phyloP scores from a whole-genome alignment of 108 stramenopile species.

The Cylindrotheca fusiformis region DNA sequence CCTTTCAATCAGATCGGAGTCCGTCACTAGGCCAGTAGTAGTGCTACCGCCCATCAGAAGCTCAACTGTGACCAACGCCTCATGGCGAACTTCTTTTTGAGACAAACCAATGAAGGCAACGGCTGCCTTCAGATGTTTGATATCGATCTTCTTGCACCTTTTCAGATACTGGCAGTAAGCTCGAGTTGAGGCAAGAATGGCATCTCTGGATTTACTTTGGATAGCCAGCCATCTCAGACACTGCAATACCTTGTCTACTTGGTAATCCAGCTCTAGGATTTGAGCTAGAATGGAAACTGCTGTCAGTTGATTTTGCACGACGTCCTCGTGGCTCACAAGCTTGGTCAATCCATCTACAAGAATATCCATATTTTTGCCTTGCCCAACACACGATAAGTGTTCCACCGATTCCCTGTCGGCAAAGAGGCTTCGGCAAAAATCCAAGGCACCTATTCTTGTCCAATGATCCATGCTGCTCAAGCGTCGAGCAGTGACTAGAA shows the following conservation, averaged over 20 bases:
- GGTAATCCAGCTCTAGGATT: not conserved
- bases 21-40: not conserved
- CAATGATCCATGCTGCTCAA: not conserved
- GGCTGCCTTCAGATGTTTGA: not conserved
- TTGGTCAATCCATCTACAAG: constrained; percentile 1
- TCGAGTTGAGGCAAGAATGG: not conserved
- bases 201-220: not conserved
- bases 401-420: not conserved
- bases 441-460: not conserved
- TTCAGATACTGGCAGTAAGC: not conserved
- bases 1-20: constrained; percentile 5
- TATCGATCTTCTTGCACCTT: not conserved
- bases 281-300: not conserved
- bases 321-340: not conserved
- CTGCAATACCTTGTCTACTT: not conserved
- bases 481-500: constrained; percentile 1
- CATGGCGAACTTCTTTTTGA: not conserved
- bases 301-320: not conserved
- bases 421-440: not conserved
- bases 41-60: not conserved
- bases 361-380: constrained; percentile 3
- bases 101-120: not conserved
- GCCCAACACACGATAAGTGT: not conserved
- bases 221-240: not conserved
- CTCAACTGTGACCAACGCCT: constrained; percentile 3